Evolutionary conservation across 2,329 filamentous ascomycete species (phyloP).

Genomic region (Fusarium buharicum): DNA sequence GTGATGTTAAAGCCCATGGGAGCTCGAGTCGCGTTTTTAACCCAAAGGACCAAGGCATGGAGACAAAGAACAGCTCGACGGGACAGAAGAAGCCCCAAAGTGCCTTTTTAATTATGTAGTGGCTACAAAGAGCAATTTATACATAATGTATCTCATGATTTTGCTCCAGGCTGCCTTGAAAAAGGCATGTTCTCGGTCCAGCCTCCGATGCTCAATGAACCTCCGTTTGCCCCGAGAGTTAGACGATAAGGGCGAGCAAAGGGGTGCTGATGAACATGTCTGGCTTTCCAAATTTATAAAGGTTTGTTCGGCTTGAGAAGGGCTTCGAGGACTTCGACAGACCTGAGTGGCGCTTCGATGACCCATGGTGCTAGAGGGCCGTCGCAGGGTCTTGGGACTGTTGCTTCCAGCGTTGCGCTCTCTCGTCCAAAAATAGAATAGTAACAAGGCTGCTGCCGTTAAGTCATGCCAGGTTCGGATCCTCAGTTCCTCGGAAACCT

Average conservation of each 20-base stretch:
- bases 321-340: not conserved
- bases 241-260: not conserved
- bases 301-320: slow-evolving; percentile 2
- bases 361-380: not conserved
- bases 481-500: not conserved
- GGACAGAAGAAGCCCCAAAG: not conserved
- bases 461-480: not conserved
- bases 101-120: not conserved
- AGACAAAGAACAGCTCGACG: not conserved
- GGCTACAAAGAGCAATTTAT: not conserved
- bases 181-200: not conserved
- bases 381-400: not conserved
- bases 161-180: not conserved
- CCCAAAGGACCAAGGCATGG: not conserved
- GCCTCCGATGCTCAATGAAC: no score
- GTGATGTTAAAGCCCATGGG: not conserved
- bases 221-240: not conserved
- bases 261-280: not conserved
- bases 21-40: not conserved
- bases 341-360: slow-evolving; percentile 4
- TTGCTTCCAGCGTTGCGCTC: not conserved
- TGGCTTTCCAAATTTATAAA: not conserved
- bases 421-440: not conserved
- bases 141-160: not conserved
- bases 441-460: not conserved